Percentiles rank a stretch among this genome's conserved stretches.
phyloP scores from a whole-genome alignment of 176 grass and related monocot genomes.

The Aegilops tauschii region DNA sequence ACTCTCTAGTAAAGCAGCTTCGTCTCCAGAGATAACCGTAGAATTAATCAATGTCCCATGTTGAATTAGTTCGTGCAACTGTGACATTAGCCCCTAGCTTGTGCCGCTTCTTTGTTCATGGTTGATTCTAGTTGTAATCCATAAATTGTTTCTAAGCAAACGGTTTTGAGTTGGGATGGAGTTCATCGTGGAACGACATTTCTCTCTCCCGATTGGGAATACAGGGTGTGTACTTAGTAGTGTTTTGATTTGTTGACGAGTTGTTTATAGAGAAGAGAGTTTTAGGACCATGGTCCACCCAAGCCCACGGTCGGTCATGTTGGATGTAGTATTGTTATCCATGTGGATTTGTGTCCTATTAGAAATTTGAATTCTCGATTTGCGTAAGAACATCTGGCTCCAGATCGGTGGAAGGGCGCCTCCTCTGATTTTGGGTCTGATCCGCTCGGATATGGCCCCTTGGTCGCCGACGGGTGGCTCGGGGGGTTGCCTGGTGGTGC shows the following conservation, averaged over 20 bases:
- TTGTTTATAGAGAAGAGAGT: not conserved
- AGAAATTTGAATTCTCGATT: too few relatives aligned
- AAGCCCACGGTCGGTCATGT: too few relatives aligned
- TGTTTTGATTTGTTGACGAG: not conserved
- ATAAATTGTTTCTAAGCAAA: not conserved
- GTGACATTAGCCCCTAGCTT: not conserved
- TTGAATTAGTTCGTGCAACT: not conserved
- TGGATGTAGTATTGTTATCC: too few relatives aligned
- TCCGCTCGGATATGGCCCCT: too few relatives aligned
- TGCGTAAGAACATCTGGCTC: too few relatives aligned
- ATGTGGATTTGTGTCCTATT: too few relatives aligned
- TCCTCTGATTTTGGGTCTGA: too few relatives aligned
- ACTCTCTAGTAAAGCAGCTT: not conserved
- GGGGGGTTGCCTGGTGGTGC: too few relatives aligned
- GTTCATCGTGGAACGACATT: not conserved
- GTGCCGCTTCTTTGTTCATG: not conserved
- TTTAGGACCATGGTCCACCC: too few relatives aligned
- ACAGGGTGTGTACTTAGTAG: not conserved
- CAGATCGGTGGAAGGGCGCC: too few relatives aligned
- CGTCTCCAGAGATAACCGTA: not conserved
- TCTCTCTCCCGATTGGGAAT: not conserved
- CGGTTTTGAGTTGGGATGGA: not conserved
- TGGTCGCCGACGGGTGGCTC: too few relatives aligned
- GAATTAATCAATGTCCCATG: not conserved
- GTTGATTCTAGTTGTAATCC: not conserved